Percentiles rank a stretch among this genome's conserved stretches.
Evolutionary conservation across 768 basidiomycete species (phyloP).

Genomic region (Suillus spraguei): DNA sequence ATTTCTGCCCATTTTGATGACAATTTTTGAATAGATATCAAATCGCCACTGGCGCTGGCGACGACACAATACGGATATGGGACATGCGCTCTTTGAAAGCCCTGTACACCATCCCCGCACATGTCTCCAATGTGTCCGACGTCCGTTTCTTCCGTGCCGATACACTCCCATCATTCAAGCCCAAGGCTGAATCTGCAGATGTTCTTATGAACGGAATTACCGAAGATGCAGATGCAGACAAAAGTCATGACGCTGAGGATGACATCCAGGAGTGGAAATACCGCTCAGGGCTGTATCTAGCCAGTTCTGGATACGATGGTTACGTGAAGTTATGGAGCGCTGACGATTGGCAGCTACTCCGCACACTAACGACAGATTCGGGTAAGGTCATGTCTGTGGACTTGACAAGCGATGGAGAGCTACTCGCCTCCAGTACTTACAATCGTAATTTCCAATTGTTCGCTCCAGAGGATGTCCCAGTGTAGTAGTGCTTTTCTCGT

Average conservation of each 20-base stretch:
- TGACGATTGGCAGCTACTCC: slow-evolving; percentile 95
- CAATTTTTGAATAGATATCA: slow-evolving; percentile 69
- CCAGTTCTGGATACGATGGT: slow-evolving; percentile 93
- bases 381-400: slow-evolving; percentile 99
- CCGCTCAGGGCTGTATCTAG: slow-evolving; percentile 89
- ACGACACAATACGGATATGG: slow-evolving; percentile 99
- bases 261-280: slow-evolving; percentile 71
- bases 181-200: slow-evolving; percentile 39
- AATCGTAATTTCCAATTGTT: slow-evolving; percentile 95
- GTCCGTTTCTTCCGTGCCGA: slow-evolving; percentile 89
- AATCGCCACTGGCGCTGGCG: slow-evolving; percentile 94
- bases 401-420: slow-evolving; percentile 77
- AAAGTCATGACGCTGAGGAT: slow-evolving; percentile 28
- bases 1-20: neutral
- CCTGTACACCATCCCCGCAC: slow-evolving; percentile 96
- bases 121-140: slow-evolving; percentile 93
- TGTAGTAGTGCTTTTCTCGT: slow-evolving; percentile 24
- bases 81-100: slow-evolving; percentile 92
- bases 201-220: slow-evolving; percentile 53
- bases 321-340: slow-evolving; percentile 96
- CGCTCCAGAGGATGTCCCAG: slow-evolving; percentile 66
- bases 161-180: slow-evolving; percentile 47
- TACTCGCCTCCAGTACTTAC: slow-evolving; percentile 89
- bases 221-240: slow-evolving; percentile 31
- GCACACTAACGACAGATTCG: slow-evolving; percentile 87